Evolutionary conservation across 2,329 filamentous ascomycete species (phyloP).

Genomic region (Drechslera avenae): DNA sequence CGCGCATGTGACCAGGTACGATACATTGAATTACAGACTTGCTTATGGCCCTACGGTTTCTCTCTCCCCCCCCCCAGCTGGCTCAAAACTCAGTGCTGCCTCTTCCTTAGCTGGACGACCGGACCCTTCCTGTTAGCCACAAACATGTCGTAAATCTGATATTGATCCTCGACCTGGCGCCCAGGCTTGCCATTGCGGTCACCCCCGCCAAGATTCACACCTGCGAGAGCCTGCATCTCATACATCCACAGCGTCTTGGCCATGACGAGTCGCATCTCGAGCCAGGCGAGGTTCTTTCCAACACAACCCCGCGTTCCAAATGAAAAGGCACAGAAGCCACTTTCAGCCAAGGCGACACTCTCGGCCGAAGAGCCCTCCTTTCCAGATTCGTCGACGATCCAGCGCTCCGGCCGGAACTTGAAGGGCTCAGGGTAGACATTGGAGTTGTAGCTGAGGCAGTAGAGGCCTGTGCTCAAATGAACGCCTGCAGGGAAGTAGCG

Average conservation of each 20-base stretch:
- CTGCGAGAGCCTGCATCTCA: slow-evolving; percentile 29
- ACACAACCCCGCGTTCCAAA: slow-evolving; percentile 36
- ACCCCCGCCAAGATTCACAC: slow-evolving; percentile 32
- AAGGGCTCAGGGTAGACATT: slow-evolving; percentile 26
- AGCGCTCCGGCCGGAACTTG: slow-evolving; percentile 35
- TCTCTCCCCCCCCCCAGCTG: too few species aligned
- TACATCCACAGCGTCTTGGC: slow-evolving; percentile 30
- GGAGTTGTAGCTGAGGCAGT: slow-evolving; percentile 22
- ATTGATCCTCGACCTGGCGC: slow-evolving; percentile 28
- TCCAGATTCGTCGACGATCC: slow-evolving; percentile 26
- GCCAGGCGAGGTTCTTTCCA: slow-evolving; percentile 39
- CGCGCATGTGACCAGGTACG: too few species aligned
- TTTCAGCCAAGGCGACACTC: slow-evolving; percentile 20
- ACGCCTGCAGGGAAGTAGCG: slow-evolving; percentile 27
- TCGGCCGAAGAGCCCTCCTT: slow-evolving; percentile 16
- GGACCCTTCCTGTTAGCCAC: slow-evolving; percentile 42
- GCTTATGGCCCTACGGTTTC: too few species aligned
- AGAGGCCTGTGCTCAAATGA: slow-evolving; percentile 20
- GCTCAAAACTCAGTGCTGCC: slow-evolving; percentile 1
- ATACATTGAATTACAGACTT: too few species aligned
- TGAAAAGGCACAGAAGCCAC: slow-evolving; percentile 32
- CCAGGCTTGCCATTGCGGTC: slow-evolving; percentile 19
- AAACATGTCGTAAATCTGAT: slow-evolving; percentile 37
- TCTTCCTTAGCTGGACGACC: slow-evolving; percentile 30
- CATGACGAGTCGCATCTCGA: slow-evolving; percentile 34